Base-by-base conservation (phyloP, 495 filamentous ascomycete species). In the Articulospora tetracladia region DNA sequence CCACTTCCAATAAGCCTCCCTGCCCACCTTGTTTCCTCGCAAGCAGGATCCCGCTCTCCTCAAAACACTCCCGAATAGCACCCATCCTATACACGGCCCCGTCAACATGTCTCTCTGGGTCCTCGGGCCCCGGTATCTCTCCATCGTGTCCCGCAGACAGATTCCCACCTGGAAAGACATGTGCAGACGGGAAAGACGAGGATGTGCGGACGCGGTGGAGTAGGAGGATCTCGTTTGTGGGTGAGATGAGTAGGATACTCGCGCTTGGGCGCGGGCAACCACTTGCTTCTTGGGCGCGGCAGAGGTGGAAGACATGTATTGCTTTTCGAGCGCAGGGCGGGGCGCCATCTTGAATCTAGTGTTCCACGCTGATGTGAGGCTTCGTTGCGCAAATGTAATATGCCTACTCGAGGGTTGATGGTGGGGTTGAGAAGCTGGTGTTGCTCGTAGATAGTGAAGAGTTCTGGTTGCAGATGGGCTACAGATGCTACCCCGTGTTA, bases 161-260 rank as follows among this genome's bases (percentile, higher is more conserved):
- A 62, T 94, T 92, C 0, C 94, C 94, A n/a, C 94, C 94, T 0
- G 94, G 94, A 66, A 98, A 98, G 58, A 98, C 94, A 68, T 98
- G 92, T 0, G 93, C 93, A 0, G 90, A 93, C 15, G 94, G 82
- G 62, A 97, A 98, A 23, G 92, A 87, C 6, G 80, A 83, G 1
- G 92, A 93, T 0, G 85, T 89, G 51, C 86, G 77, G 13, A 97
- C 91, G 54, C 94, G 86, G 66, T 92, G 91, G 1, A 98, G 83
- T 22, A 98, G 83, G 22, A 98, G 82, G 41, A 98, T 82, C 68
- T 95, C 84, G 69, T 97, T 97, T 55, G 77, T 78, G 0, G 91
- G 87, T 0, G 94, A 97, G 41, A 98, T 74, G 26, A 98, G 80
- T 49, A 98, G 77, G 47, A 98, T 84, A 67, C 91, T 74, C 6